phyloP scores from a whole-genome alignment of 148 eudicot species.

The Arctostaphylos glauca region DNA sequence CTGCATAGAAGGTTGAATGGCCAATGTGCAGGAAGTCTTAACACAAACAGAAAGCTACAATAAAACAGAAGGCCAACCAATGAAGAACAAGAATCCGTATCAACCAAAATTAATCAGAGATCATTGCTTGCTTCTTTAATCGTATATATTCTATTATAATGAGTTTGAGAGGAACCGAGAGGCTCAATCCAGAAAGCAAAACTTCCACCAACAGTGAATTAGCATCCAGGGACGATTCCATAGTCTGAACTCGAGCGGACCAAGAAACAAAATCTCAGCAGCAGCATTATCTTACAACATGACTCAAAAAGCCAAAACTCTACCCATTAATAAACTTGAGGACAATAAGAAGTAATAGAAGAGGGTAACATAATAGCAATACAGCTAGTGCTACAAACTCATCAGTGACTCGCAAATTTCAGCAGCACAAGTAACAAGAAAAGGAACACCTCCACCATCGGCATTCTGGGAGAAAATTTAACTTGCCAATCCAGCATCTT shows the following conservation, averaged over 20 bases:
- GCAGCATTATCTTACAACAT: background rate
- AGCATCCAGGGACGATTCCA: background rate
- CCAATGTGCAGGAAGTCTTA: background rate
- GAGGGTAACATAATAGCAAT: background rate
- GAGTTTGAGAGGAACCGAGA: background rate
- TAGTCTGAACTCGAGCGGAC: background rate
- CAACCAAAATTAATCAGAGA: background rate
- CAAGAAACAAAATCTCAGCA: background rate
- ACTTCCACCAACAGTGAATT: no score
- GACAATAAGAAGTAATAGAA: background rate
- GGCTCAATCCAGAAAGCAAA: background rate
- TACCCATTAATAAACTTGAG: background rate
- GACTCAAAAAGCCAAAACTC: background rate
- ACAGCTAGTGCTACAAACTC: background rate
- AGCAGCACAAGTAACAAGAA: no score
- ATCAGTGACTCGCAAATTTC: no score
- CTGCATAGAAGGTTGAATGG: background rate
- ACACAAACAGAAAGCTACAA: no score
- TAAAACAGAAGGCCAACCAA: background rate
- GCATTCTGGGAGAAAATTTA: no score
- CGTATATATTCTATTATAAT: background rate
- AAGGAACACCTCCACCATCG: no score
- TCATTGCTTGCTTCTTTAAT: background rate
- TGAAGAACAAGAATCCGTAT: background rate
- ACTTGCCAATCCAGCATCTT: no score